Evolutionary conservation across 441 rosid genomes (phyloP).

Genomic region (Isatis lusitanica): DNA sequence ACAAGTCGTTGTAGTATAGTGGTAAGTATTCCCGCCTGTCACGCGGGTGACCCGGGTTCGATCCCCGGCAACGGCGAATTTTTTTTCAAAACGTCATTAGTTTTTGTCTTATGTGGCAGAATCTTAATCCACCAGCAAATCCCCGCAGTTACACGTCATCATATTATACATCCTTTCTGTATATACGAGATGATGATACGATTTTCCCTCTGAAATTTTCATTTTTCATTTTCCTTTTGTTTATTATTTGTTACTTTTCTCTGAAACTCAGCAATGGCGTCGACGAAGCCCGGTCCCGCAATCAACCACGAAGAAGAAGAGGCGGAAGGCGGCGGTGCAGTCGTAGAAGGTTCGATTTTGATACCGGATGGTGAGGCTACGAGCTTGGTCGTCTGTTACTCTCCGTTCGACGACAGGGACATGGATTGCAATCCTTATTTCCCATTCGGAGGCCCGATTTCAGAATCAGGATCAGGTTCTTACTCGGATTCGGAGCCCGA

Average conservation of each 20-base stretch:
- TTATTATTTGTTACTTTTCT: not conserved
- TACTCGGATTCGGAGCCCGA: constrained; percentile 23
- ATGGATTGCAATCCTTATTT: constrained; percentile 35
- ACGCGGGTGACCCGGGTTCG: constrained; percentile 41
- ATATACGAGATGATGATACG: constrained; percentile 4
- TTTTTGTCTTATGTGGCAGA: constrained; percentile 15
- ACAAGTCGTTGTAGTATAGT: constrained; percentile 79
- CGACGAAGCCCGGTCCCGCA: constrained; percentile 31
- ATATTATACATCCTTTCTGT: constrained; percentile 16
- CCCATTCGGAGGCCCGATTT: constrained; percentile 33
- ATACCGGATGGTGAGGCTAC: not conserved
- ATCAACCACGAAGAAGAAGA: constrained; percentile 26
- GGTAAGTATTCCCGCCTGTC: constrained; percentile 92
- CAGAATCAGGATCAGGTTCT: constrained; percentile 31
- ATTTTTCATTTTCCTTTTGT: not conserved
- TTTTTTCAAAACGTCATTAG: not conserved
- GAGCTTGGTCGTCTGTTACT: constrained; percentile 11
- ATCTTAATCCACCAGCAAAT: constrained; percentile 3
- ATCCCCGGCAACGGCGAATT: constrained; percentile 29
- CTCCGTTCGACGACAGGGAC: constrained; percentile 14
- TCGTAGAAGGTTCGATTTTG: not conserved
- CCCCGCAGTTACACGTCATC: constrained; percentile 21
- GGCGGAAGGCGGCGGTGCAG: constrained; percentile 11
- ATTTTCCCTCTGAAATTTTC: constrained; percentile 32
- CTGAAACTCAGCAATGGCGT: constrained; percentile 37